phyloP scores from a whole-genome alignment of 495 filamentous ascomycete genomes.

The Lasiosphaeris hirsuta region DNA sequence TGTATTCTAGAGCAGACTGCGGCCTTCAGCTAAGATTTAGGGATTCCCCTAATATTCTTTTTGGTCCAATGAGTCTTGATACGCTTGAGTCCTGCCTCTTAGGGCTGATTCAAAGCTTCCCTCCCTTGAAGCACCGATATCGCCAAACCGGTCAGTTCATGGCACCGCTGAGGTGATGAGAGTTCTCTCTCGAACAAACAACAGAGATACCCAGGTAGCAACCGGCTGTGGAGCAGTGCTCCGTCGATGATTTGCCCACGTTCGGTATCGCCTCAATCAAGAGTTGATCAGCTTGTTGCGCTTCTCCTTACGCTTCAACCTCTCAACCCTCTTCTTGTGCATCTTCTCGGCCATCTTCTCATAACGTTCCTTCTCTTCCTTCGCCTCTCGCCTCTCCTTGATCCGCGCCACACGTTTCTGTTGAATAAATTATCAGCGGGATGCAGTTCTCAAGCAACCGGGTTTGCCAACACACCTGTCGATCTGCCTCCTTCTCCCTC shows the following conservation, averaged over 20 bases:
- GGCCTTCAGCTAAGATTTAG: no score
- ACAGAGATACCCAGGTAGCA: no score
- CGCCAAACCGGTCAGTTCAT: background rate
- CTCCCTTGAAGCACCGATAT: background rate
- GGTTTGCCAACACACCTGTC: slow-evolving; percentile 58
- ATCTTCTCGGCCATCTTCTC: slow-evolving; percentile 96
- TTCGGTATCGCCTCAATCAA: slow-evolving; percentile 40
- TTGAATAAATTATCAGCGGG: slow-evolving; percentile 9
- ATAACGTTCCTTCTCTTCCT: slow-evolving; percentile 90
- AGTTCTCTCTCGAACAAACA: background rate
- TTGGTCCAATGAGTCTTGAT: no score
- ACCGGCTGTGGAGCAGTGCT: background rate
- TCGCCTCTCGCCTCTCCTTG: slow-evolving; percentile 75
- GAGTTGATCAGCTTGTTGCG: slow-evolving; percentile 94
- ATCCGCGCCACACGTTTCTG: slow-evolving; percentile 74
- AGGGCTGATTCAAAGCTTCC: background rate
- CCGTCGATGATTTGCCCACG: background rate
- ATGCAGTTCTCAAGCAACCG: background rate
- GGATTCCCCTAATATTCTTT: no score
- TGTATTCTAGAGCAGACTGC: no score
- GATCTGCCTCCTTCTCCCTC: slow-evolving; percentile 84
- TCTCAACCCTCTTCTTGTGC: slow-evolving; percentile 91
- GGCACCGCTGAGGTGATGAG: background rate
- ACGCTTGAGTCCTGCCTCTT: no score
- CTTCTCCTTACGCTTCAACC: slow-evolving; percentile 92